These are phyloP conservation scores for Chrysanthemum seticuspe DNA, from an alignment of 129 eudicot genomes.

Conservation along the genomic window DNA sequence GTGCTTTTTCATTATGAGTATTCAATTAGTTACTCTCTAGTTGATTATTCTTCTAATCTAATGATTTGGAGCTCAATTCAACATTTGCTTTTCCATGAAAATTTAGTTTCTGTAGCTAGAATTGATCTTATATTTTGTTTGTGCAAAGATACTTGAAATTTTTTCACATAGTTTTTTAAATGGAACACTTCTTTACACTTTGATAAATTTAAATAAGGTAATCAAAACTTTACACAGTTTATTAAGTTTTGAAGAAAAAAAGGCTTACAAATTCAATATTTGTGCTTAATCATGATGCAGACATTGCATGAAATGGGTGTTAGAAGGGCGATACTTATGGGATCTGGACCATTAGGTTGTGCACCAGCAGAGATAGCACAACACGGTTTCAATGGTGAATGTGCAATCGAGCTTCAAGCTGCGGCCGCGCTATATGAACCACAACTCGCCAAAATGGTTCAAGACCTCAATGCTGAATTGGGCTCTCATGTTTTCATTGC, in stretches of 20 bases:
- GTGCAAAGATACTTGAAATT: too few relatives aligned
- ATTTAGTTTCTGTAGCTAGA: too few relatives aligned
- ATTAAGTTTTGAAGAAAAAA: too few relatives aligned
- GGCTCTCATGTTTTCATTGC: slow-evolving; percentile 40
- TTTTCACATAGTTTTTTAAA: too few relatives aligned
- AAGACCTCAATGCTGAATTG: slow-evolving; percentile 29
- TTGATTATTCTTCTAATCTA: too few relatives aligned
- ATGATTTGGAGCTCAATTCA: neutral
- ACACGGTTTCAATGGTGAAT: slow-evolving; percentile 46
- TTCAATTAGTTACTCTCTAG: neutral
- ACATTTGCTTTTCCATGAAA: neutral
- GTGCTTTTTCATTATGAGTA: too few relatives aligned
- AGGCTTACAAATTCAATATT: too few relatives aligned
- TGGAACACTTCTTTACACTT: too few relatives aligned
- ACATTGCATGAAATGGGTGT: slow-evolving; percentile 50
- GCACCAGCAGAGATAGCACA: slow-evolving; percentile 55
- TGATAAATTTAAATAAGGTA: too few relatives aligned
- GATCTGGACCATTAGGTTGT: slow-evolving; percentile 72
- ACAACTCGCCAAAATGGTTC: slow-evolving; percentile 39
- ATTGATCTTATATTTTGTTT: too few relatives aligned
- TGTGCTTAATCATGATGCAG: slow-evolving; percentile 27
- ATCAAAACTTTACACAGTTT: too few relatives aligned
- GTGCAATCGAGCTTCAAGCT: slow-evolving; percentile 39
- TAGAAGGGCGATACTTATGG: slow-evolving; percentile 48
- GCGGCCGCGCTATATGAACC: slow-evolving; percentile 52